Conservation (phyloP, 2,329 filamentous ascomycete species). For the Nigrospora osmanthi region DNA sequence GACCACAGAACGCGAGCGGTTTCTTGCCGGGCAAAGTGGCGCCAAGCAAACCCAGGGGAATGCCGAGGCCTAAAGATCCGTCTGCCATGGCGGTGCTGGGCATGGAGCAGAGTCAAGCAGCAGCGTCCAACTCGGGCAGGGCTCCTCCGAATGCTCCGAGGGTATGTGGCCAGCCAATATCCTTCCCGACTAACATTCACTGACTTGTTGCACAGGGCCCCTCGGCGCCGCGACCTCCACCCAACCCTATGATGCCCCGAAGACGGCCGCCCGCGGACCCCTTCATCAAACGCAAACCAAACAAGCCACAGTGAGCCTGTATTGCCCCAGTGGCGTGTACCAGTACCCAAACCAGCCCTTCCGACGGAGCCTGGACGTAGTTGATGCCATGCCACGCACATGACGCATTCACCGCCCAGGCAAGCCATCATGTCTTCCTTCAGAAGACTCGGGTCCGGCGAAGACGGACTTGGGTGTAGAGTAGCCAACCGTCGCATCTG, state of each 20-base stretch:
- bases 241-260: conserved; percentile 3
- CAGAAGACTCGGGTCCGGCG: no score
- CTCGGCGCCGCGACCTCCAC: conserved; percentile 8
- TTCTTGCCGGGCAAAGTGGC: conserved; percentile 7
- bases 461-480: no score
- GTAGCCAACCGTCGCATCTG: no score
- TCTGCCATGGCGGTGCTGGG: conserved; percentile 20
- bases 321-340: background rate
- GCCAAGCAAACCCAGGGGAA: conserved; percentile 16
- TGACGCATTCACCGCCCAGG: no score
- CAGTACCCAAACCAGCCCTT: background rate
- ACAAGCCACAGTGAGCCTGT: conserved; percentile 2
- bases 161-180: conserved; percentile 12
- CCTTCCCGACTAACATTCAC: conserved; percentile 4
- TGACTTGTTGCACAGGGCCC: background rate
- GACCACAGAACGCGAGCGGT: conserved; percentile 4
- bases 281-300: conserved; percentile 9
- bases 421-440: no score
- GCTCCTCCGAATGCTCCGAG: conserved; percentile 10
- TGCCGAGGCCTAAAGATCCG: conserved; percentile 18
- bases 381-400: no score
- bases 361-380: no score
- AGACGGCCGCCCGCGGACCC: conserved; percentile 7
- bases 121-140: background rate
- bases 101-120: conserved; percentile 6